These are phyloP conservation scores for Colletotrichum magnum DNA, from an alignment of 2,329 filamentous ascomycete species.

Conservation along the genomic window DNA sequence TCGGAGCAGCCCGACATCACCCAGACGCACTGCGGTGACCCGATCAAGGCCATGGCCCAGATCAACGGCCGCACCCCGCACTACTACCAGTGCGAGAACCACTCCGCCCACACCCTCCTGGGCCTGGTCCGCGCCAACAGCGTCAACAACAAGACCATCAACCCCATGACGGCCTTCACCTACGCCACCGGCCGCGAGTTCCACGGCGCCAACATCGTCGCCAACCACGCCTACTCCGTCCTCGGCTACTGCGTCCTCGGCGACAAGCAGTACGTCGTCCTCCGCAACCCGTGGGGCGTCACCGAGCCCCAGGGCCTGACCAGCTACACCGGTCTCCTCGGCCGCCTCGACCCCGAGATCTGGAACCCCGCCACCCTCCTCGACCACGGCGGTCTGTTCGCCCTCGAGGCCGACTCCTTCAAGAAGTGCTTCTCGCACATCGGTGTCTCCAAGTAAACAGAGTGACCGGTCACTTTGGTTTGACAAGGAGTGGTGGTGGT, in stretches of 20 bases:
- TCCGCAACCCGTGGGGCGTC: slow-evolving; percentile 61
- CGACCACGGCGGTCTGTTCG: slow-evolving; percentile 54
- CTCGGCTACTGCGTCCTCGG: slow-evolving; percentile 54
- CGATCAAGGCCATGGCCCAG: slow-evolving; percentile 61
- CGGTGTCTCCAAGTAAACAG: slow-evolving; percentile 44
- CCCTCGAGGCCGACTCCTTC: slow-evolving; percentile 53
- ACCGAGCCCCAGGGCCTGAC: slow-evolving; percentile 58
- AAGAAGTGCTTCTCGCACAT: slow-evolving; percentile 53
- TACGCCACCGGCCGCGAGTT: slow-evolving; percentile 54
- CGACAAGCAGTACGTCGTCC: slow-evolving; percentile 56
- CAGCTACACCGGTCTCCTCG: slow-evolving; percentile 56
- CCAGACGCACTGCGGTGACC: slow-evolving; percentile 56
- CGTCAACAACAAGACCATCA: slow-evolving; percentile 60
- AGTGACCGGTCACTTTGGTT: slow-evolving; percentile 31
- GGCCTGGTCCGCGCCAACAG: slow-evolving; percentile 56
- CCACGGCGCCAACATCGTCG: slow-evolving; percentile 58
- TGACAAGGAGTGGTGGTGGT: not conserved
- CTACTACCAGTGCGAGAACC: slow-evolving; percentile 53
- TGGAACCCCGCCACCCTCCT: slow-evolving; percentile 55
- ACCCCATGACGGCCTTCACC: slow-evolving; percentile 58
- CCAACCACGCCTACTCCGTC: slow-evolving; percentile 61
- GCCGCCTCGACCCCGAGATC: slow-evolving; percentile 52
- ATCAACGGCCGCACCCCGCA: slow-evolving; percentile 55
- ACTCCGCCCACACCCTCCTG: slow-evolving; percentile 51
- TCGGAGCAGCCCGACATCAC: slow-evolving; percentile 57